Conservation (phyloP, 2,329 filamentous ascomycete genomes). For the Eurotiales sp. region DNA sequence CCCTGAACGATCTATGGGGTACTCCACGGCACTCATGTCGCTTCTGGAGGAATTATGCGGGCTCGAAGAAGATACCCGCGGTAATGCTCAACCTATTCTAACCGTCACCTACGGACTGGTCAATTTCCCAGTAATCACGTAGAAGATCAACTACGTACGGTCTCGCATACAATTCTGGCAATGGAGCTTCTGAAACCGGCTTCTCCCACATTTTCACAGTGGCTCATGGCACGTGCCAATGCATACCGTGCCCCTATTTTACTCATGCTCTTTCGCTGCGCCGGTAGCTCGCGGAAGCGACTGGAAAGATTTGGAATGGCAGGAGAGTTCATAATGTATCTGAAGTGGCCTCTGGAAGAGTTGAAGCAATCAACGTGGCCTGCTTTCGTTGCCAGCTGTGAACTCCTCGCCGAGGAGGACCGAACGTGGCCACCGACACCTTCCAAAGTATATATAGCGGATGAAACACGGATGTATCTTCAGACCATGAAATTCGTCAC, state of each 20-base stretch:
- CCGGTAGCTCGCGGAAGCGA: slow-evolving; percentile 22
- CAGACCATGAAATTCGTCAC: slow-evolving; percentile 24
- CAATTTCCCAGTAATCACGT: neutral
- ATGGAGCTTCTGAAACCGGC: slow-evolving; percentile 19
- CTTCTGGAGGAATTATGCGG: slow-evolving; percentile 25
- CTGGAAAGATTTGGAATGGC: slow-evolving; percentile 23
- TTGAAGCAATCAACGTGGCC: slow-evolving; percentile 29
- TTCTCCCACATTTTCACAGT: slow-evolving; percentile 23
- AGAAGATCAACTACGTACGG: neutral
- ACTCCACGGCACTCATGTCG: slow-evolving; percentile 28
- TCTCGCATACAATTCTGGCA: slow-evolving; percentile 21
- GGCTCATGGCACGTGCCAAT: slow-evolving; percentile 27
- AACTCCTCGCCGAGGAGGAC: slow-evolving; percentile 23
- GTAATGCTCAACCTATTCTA: neutral
- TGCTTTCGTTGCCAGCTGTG: slow-evolving; percentile 27
- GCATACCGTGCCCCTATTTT: slow-evolving; percentile 24
- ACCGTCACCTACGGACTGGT: neutral
- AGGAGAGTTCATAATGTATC: slow-evolving; percentile 27
- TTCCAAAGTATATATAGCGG: slow-evolving; percentile 25
- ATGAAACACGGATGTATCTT: slow-evolving; percentile 25
- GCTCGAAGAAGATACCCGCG: slow-evolving; percentile 24
- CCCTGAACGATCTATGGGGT: slow-evolving; percentile 29
- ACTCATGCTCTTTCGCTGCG: slow-evolving; percentile 26
- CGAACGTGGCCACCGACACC: slow-evolving; percentile 19
- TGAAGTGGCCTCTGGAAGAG: slow-evolving; percentile 20